Evolutionary conservation across 805 yeast species (phyloP).

Genomic region (Deakozyma indianensis): DNA sequence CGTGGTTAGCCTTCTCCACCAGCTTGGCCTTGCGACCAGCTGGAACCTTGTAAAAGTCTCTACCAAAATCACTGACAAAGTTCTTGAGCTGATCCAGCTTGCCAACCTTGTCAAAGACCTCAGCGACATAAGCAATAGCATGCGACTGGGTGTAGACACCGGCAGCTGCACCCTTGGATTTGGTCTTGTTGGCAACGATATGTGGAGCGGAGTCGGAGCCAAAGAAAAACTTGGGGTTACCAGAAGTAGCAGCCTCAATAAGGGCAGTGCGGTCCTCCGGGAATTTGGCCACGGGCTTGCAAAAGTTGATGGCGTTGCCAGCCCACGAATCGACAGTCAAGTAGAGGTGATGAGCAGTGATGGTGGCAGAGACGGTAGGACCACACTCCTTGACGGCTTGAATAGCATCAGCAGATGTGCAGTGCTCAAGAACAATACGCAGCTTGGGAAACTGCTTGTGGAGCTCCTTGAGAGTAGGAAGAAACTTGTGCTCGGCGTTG

Average conservation of each 20-base stretch:
- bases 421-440: constrained; percentile 83
- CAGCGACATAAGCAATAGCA: constrained; percentile 73
- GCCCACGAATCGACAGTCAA: constrained; percentile 93
- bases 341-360: constrained; percentile 89
- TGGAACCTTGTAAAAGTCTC: constrained; percentile 49
- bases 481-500: constrained; percentile 84
- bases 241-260: constrained; percentile 78
- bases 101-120: constrained; percentile 57
- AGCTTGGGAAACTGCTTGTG: constrained; percentile 75
- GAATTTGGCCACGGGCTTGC: constrained; percentile 95
- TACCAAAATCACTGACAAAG: constrained; percentile 68
- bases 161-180: constrained; percentile 82
- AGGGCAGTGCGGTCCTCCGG: constrained; percentile 75
- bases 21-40: constrained; percentile 35
- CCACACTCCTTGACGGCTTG: constrained; percentile 62
- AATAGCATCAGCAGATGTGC: constrained; percentile 83
- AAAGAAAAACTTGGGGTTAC: constrained; percentile 84
- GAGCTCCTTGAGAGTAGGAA: constrained; percentile 74
- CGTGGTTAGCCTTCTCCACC: constrained; percentile 34
- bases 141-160: constrained; percentile 89
- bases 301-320: constrained; percentile 85
- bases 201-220: constrained; percentile 99
- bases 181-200: constrained; percentile 64
- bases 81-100: constrained; percentile 51
- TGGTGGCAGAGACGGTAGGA: constrained; percentile 72